A percentile compares a stretch with the other conserved stretches of the same genome.
Evolutionary conservation across 257 asterid species (phyloP).

Genomic region (Solanum neorickii): DNA sequence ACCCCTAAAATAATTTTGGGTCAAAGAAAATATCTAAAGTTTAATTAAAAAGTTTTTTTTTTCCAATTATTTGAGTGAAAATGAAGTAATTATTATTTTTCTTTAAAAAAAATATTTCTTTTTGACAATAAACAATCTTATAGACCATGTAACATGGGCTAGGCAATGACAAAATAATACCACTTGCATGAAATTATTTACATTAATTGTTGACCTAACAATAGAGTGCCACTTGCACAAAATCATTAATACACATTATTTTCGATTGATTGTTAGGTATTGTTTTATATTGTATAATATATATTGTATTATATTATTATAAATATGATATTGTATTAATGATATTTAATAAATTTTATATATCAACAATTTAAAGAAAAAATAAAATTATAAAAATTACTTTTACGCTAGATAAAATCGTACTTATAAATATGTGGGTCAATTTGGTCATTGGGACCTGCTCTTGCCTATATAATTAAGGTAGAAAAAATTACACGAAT

Average conservation of each 20-base stretch:
- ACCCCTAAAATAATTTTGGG: too few species aligned
- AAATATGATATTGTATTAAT: neutral
- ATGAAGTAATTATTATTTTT: too few species aligned
- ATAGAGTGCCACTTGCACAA: neutral
- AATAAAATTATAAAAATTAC: neutral
- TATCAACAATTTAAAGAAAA: neutral
- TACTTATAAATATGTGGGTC: too few species aligned
- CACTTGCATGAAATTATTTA: neutral
- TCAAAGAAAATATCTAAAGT: too few species aligned
- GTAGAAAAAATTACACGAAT: too few species aligned
- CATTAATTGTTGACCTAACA: neutral
- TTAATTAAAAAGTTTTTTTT: too few species aligned
- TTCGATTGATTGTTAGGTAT: fast-evolving
- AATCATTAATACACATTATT: neutral
- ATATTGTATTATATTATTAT: neutral
- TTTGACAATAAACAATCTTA: neutral
- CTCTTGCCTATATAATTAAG: too few species aligned
- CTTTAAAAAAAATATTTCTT: neutral
- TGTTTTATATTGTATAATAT: neutral
- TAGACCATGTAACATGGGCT: neutral
- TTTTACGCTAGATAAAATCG: neutral
- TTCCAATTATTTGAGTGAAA: too few species aligned
- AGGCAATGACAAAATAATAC: neutral
- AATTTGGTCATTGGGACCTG: neutral
- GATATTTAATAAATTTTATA: neutral